Evolutionary conservation across 2,329 filamentous ascomycete genomes (phyloP).

Genomic region (Phoma herbarum): DNA sequence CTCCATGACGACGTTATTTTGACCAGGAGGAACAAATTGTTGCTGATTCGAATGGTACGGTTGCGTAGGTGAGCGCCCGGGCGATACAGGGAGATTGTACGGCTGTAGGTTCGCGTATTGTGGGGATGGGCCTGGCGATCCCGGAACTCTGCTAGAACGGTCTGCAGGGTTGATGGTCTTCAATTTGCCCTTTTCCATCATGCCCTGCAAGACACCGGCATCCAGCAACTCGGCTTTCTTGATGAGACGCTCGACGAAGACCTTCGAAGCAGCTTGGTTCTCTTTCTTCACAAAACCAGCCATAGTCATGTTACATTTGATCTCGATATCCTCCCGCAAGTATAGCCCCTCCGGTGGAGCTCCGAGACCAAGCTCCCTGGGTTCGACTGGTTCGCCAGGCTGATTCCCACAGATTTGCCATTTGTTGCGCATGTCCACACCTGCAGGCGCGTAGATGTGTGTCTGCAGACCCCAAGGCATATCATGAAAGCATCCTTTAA

Average conservation of each 20-base stretch:
- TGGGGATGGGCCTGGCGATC: constrained; percentile 25
- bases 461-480: constrained; percentile 77
- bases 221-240: constrained; percentile 76
- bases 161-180: constrained; percentile 65
- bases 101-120: constrained; percentile 34
- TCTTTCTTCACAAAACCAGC: constrained; percentile 72
- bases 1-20: constrained; percentile 52
- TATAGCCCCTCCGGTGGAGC: constrained; percentile 72
- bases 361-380: constrained; percentile 70
- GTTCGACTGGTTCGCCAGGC: constrained; percentile 70
- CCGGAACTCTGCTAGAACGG: constrained; percentile 25
- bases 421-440: constrained; percentile 72
- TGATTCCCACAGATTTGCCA: constrained; percentile 75
- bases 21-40: constrained; percentile 32
- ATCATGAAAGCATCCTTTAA: constrained; percentile 76
- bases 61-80: constrained; percentile 30
- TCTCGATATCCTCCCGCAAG: constrained; percentile 74
- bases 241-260: constrained; percentile 73
- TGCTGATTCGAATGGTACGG: constrained; percentile 24
- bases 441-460: constrained; percentile 74
- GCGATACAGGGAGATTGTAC: constrained; percentile 44
- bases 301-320: constrained; percentile 73
- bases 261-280: constrained; percentile 70
- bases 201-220: constrained; percentile 69
- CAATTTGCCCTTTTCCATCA: constrained; percentile 72